A percentile compares a stretch with the other conserved stretches of the same genome.
Conservation (phyloP, 345 rosid species). For the Diplotaxis tenuifolia region DNA sequence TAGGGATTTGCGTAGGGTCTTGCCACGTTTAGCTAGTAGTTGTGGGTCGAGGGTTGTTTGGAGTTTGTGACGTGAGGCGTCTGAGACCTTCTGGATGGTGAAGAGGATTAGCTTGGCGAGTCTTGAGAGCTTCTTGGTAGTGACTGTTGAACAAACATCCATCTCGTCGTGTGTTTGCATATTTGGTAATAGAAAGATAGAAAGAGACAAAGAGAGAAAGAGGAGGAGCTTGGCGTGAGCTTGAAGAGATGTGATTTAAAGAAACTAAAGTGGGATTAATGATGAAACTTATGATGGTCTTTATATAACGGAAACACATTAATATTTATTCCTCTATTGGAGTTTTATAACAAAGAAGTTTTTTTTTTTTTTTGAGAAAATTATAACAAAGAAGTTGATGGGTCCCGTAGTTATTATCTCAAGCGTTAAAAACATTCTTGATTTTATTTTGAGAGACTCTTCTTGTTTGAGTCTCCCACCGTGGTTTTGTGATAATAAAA, state of each 20-base stretch:
- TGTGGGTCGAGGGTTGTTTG: conserved; percentile 32
- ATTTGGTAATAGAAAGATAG: background rate
- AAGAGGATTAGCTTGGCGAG: conserved; percentile 28
- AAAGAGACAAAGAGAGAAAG: background rate
- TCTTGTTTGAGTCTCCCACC: conserved; percentile 8
- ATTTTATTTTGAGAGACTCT: background rate
- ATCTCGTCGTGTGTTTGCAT: conserved; percentile 27
- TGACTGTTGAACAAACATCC: conserved; percentile 36
- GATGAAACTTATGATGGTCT: conserved; percentile 34
- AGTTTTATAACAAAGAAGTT: conserved; percentile 22
- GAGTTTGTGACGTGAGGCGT: conserved; percentile 35
- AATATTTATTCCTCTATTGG: conserved; percentile 14
- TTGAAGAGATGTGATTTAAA: conserved; percentile 24
- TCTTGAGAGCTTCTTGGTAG: conserved; percentile 38
- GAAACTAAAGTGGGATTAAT: conserved; percentile 21
- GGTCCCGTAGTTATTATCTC: conserved; percentile 27
- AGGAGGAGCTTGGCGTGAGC: conserved; percentile 11
- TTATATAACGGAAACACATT: conserved; percentile 30
- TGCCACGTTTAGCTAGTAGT: conserved; percentile 35
- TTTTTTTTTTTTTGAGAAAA: too few species aligned
- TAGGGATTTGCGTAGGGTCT: conserved; percentile 36
- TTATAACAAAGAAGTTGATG: conserved; percentile 27
- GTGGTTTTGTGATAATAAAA: background rate
- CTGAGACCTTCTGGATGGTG: conserved; percentile 35
- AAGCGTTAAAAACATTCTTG: conserved; percentile 16